Percentiles rank a stretch among this genome's conserved stretches.
These are phyloP conservation scores for Lachancea fermentati DNA, from an alignment of 805 yeast genomes.

Conservation along the genomic window DNA sequence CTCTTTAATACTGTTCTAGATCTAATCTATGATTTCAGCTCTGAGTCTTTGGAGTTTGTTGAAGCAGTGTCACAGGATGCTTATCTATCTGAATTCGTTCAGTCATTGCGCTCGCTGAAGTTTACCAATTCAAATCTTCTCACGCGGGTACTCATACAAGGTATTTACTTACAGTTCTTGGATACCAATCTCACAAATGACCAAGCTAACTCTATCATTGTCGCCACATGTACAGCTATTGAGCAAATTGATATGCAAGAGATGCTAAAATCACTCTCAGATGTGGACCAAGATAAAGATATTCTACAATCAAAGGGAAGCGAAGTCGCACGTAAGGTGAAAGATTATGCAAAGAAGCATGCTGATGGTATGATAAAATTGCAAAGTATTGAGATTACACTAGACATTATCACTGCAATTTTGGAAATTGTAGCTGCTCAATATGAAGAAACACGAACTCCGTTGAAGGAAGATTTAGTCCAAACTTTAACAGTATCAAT, in stretches of 20 bases:
- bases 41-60: slow-evolving; percentile 53
- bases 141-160: slow-evolving; percentile 33
- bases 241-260: slow-evolving; percentile 31
- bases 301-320: slow-evolving; percentile 12
- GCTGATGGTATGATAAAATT: slow-evolving; percentile 45
- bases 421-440: slow-evolving; percentile 49
- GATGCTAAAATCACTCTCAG: slow-evolving; percentile 24
- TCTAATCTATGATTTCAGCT: slow-evolving; percentile 53
- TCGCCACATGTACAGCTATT: slow-evolving; percentile 22
- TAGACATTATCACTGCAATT: slow-evolving; percentile 73
- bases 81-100: slow-evolving; percentile 16
- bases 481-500: slow-evolving; percentile 18
- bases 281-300: slow-evolving; percentile 15
- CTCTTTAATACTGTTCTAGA: slow-evolving; percentile 51
- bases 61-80: slow-evolving; percentile 17
- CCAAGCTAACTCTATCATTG: slow-evolving; percentile 23
- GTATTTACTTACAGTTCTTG: slow-evolving; percentile 35
- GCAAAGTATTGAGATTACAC: slow-evolving; percentile 60
- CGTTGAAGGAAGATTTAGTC: slow-evolving; percentile 14
- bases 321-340: slow-evolving; percentile 26
- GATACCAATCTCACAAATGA: slow-evolving; percentile 25
- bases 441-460: slow-evolving; percentile 11
- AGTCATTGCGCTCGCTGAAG: slow-evolving; percentile 13
- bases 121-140: slow-evolving; percentile 25
- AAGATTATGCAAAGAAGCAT: slow-evolving; percentile 37